Evolutionary conservation across 2,329 filamentous ascomycete species (phyloP), one percentile per base, ranked within the genome.

Genomic region (Fusarium hostae): DNA sequence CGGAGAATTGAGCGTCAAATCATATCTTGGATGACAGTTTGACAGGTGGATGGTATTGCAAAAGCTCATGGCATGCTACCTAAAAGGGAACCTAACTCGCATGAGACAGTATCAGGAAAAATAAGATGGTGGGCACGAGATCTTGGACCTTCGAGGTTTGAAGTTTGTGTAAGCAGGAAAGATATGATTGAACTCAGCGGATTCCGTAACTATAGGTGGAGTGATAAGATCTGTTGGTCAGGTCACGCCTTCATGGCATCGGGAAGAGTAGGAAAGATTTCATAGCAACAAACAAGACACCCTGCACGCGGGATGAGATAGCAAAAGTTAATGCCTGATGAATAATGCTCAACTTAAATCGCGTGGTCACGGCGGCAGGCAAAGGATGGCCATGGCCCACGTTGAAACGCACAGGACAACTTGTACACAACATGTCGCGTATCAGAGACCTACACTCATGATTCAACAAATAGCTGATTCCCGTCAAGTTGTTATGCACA

Each of bases 121-220:
- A 56, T 16, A 48, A 59, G 58, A 61, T 63, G 66, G 47, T 58
- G 69, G 48, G 34, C 22, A 45, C 59, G 48, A 72, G 51, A 54
- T 37, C 55, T 61, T 50, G 47, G 59, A 56, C n/a, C 55, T 61
- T 50, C 28, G 57, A 52, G 41, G 37, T 26, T 40, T 50, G 57
- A 59, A 34, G 50, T 28, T 28, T 60, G 28, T 52, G 35, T 59
- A 24, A 73, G 30, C 24, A 61, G 43, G 45, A 59, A 47, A 56
- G 34, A 56, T 40, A 57, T 63, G 52, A 61, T 62, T 63, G 56
- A 57, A 59, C 30, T 26, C 40, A 47, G 52, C 28, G 13, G 55
- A 65, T 75, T 67, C 70, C 68, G 50, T 72, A 66, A 74, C 62
- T 39, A 40, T 35, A 55, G 24, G 71, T 74, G 69, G 68, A 58